A percentile compares a stretch with the other conserved stretches of the same genome.
Conservation (phyloP, 2,329 filamentous ascomycete species). For the Tolypocladium endophyticum region DNA sequence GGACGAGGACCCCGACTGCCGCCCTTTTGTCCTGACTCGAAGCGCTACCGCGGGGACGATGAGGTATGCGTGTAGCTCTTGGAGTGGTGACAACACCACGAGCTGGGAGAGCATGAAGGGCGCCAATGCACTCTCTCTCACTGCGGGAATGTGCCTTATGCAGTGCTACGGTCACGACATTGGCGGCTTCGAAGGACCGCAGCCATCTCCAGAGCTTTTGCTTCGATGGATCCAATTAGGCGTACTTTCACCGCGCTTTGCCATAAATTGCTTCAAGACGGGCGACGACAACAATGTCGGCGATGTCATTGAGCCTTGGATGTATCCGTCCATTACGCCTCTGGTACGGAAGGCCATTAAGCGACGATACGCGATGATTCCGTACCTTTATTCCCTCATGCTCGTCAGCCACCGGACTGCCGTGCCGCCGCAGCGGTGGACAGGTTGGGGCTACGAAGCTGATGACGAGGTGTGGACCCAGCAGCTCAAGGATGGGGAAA, state of each 20-base stretch:
- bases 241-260: conserved; percentile 58
- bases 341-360: conserved; percentile 56
- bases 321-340: conserved; percentile 58
- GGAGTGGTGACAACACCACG: conserved; percentile 67
- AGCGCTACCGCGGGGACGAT: conserved; percentile 62
- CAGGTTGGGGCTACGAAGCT: conserved; percentile 60
- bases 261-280: conserved; percentile 73
- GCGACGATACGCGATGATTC: conserved; percentile 60
- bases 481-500: conserved; percentile 47
- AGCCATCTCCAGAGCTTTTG: conserved; percentile 59
- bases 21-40: conserved; percentile 60
- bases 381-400: conserved; percentile 58
- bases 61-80: conserved; percentile 59
- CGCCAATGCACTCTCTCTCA: conserved; percentile 58
- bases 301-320: conserved; percentile 69
- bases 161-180: conserved; percentile 64
- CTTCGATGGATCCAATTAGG: conserved; percentile 66
- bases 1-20: conserved; percentile 43
- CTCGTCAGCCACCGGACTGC: conserved; percentile 52
- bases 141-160: conserved; percentile 56
- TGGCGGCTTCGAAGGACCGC: conserved; percentile 64
- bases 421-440: conserved; percentile 58
- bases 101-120: conserved; percentile 66
- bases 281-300: conserved; percentile 45
- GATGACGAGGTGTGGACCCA: conserved; percentile 57